Evolutionary conservation across 2,329 filamentous ascomycete species (phyloP).

Genomic region (Colletotrichum neosansevieriae): DNA sequence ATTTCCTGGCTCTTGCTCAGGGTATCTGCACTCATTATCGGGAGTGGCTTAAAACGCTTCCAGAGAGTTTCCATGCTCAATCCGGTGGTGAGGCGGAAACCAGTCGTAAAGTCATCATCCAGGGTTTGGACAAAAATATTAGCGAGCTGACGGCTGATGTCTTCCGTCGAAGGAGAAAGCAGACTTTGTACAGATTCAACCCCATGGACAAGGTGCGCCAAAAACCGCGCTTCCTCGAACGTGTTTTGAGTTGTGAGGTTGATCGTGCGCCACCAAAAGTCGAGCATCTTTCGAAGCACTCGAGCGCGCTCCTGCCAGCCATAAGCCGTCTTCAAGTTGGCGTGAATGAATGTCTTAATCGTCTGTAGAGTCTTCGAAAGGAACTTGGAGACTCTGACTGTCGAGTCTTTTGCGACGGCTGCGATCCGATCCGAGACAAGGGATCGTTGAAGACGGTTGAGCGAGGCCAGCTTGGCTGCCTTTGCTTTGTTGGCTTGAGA

Average conservation of each 20-base stretch:
- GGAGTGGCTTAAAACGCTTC: slow-evolving; percentile 75
- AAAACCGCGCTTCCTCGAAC: slow-evolving; percentile 74
- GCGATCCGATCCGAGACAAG: slow-evolving; percentile 65
- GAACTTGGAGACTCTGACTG: slow-evolving; percentile 65
- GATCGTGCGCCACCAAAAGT: slow-evolving; percentile 68
- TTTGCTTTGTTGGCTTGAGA: slow-evolving; percentile 56
- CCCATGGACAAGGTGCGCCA: slow-evolving; percentile 70
- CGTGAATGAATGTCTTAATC: slow-evolving; percentile 58
- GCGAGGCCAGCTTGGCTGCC: slow-evolving; percentile 61
- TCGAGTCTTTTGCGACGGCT: slow-evolving; percentile 71
- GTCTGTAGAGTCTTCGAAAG: slow-evolving; percentile 57
- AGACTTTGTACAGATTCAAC: slow-evolving; percentile 56
- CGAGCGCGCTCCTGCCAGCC: slow-evolving; percentile 50
- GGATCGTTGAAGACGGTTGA: slow-evolving; percentile 73
- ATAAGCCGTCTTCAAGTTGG: slow-evolving; percentile 45
- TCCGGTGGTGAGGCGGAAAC: slow-evolving; percentile 80
- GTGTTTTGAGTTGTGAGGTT: slow-evolving; percentile 55
- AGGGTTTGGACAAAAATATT: slow-evolving; percentile 56
- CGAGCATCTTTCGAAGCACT: slow-evolving; percentile 56
- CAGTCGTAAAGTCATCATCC: slow-evolving; percentile 71
- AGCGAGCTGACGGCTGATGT: slow-evolving; percentile 53
- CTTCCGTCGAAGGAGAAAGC: slow-evolving; percentile 44
- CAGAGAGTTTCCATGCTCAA: slow-evolving; percentile 85
- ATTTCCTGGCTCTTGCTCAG: slow-evolving; percentile 63
- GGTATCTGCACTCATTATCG: slow-evolving; percentile 60